Evolutionary conservation across 2,329 filamentous ascomycete genomes (phyloP).

Genomic region (Clonostachys chloroleuca): DNA sequence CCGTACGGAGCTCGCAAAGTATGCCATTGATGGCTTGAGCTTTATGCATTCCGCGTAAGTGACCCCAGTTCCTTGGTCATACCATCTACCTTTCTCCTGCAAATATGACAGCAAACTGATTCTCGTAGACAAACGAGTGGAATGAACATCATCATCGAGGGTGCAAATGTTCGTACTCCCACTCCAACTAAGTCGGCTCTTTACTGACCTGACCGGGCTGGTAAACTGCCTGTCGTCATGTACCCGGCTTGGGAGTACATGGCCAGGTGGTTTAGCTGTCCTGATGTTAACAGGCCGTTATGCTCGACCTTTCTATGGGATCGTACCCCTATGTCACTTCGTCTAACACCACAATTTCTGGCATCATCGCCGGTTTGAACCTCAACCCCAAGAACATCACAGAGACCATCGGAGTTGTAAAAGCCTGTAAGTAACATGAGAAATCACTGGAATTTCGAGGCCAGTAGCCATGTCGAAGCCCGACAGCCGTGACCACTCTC

Average conservation of each 20-base stretch:
- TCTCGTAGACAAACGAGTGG: background rate
- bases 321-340: slow-evolving; percentile 15
- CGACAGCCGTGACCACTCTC: background rate
- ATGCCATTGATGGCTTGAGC: slow-evolving; percentile 62
- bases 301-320: slow-evolving; percentile 54
- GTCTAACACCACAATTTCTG: slow-evolving; percentile 46
- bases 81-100: background rate
- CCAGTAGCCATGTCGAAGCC: background rate
- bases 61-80: slow-evolving; percentile 5
- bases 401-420: slow-evolving; percentile 61
- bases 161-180: slow-evolving; percentile 35
- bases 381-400: slow-evolving; percentile 57
- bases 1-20: slow-evolving; percentile 51
- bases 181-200: slow-evolving; percentile 3
- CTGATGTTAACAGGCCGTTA: slow-evolving; percentile 33
- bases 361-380: slow-evolving; percentile 59
- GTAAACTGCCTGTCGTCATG: too few relatives aligned
- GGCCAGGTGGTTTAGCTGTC: background rate
- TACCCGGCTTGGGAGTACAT: too few relatives aligned
- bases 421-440: slow-evolving; percentile 32
- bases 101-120: background rate
- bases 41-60: slow-evolving; percentile 59
- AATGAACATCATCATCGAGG: slow-evolving; percentile 62
- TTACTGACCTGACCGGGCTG: too few relatives aligned
- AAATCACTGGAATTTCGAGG: background rate